Conservation (phyloP, 1,284 basidiomycete genomes). For the Cutaneotrichosporon sp. region DNA sequence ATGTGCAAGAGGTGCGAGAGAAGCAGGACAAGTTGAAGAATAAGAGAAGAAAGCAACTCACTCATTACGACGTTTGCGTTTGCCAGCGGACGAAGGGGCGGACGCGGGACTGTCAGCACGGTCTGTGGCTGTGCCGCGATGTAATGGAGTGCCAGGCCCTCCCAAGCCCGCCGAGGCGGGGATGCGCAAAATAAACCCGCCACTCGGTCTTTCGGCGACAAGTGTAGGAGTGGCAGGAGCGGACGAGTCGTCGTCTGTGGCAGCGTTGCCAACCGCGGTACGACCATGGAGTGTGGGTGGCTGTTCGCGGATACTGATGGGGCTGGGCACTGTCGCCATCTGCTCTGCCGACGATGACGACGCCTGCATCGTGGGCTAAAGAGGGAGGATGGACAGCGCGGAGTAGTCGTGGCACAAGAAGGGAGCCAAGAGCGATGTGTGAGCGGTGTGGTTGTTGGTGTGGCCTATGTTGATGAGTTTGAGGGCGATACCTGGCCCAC, state of each 20-base stretch:
- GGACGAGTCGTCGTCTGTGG: conserved; percentile 3
- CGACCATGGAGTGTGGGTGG: conserved; percentile 1
- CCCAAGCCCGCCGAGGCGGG: conserved; percentile 4
- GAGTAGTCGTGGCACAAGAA: no score
- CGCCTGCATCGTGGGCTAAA: no score
- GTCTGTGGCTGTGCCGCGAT: background rate
- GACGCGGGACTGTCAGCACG: conserved; percentile 8
- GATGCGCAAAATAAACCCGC: conserved; percentile 10
- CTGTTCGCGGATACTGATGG: conserved; percentile 2
- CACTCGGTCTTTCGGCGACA: background rate
- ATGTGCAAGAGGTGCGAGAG: background rate
- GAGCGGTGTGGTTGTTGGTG: no score
- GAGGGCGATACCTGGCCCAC: no score
- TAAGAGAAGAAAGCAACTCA: conserved; percentile 3
- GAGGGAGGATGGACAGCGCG: no score
- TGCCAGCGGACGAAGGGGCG: conserved; percentile 6
- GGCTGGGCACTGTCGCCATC: background rate
- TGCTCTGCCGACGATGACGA: background rate
- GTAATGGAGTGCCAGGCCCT: background rate
- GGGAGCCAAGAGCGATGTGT: no score
- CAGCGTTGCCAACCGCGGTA: background rate
- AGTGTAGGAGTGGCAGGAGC: conserved; percentile 1
- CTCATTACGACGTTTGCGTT: conserved; percentile 21
- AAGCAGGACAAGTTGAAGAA: background rate
- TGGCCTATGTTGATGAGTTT: no score